Evolutionary conservation across 805 yeast species (phyloP).

Genomic region (Sporopachydermia quercuum): DNA sequence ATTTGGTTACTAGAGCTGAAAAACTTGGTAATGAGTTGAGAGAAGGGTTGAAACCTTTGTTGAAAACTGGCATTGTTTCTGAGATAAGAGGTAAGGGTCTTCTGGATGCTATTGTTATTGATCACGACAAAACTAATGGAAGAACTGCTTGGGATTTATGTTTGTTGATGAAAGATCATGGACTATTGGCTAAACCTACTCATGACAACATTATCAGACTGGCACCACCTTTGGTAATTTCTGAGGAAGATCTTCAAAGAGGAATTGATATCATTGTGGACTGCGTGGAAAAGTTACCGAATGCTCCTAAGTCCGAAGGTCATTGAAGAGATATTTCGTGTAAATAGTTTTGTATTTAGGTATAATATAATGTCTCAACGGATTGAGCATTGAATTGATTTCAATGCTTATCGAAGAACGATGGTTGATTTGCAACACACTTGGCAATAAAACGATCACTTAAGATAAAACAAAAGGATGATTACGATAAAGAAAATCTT

Average conservation of each 20-base stretch:
- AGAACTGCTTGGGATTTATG: constrained; percentile 95
- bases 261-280: constrained; percentile 65
- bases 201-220: constrained; percentile 90
- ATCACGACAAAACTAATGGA: constrained; percentile 68
- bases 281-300: constrained; percentile 32
- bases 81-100: constrained; percentile 76
- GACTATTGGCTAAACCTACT: constrained; percentile 91
- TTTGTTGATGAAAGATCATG: constrained; percentile 71
- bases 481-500: too few species aligned
- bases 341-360: neutral
- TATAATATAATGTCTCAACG: too few species aligned
- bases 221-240: constrained; percentile 90
- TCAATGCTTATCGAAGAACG: too few species aligned
- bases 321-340: neutral
- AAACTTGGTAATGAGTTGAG: constrained; percentile 59
- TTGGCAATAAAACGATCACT: too few species aligned
- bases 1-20: constrained; percentile 63
- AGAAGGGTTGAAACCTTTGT: constrained; percentile 21
- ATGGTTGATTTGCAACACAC: too few species aligned
- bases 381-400: too few species aligned
- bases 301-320: constrained; percentile 1
- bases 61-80: constrained; percentile 33
- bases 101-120: constrained; percentile 83
- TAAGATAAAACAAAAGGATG: too few species aligned
- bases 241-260: constrained; percentile 68